Evolutionary conservation across 148 eudicot genomes (phyloP).

Genomic region (Amaranthus cruentus): DNA sequence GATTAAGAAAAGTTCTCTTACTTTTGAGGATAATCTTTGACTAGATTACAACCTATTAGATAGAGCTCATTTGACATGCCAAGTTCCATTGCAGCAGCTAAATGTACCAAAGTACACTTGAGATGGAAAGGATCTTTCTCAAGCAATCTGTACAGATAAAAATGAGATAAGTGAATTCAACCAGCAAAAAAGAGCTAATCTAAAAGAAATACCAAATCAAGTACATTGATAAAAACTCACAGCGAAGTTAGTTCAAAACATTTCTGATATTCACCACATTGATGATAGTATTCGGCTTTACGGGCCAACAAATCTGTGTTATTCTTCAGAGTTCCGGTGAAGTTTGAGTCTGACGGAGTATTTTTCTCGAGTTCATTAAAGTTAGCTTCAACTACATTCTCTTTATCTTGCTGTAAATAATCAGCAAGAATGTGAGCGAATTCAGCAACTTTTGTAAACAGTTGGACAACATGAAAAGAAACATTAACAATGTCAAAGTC

Average conservation of each 20-base stretch:
- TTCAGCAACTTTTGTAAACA: background rate
- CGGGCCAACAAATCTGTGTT: constrained; percentile 94
- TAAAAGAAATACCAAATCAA: background rate
- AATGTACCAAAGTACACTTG: constrained; percentile 83
- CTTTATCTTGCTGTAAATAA: constrained; percentile 75
- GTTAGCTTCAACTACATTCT: constrained; percentile 68
- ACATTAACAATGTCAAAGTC: background rate
- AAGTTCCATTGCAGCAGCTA: constrained; percentile 98
- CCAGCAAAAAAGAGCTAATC: background rate
- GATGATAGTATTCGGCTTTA: constrained; percentile 97
- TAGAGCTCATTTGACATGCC: constrained; percentile 96
- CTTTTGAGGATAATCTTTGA: constrained; percentile 97
- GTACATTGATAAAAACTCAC: constrained; percentile 42
- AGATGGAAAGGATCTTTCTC: constrained; percentile 98
- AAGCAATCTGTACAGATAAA: constrained; percentile 60
- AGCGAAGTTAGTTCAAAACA: constrained; percentile 85
- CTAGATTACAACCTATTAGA: constrained; percentile 92
- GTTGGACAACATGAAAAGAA: background rate
- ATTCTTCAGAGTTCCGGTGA: constrained; percentile 57
- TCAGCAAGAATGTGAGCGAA: constrained; percentile 9
- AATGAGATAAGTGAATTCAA: constrained; percentile 11
- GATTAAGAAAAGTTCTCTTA: constrained; percentile 34
- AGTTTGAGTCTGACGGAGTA: constrained; percentile 47
- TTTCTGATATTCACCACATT: constrained; percentile 97
- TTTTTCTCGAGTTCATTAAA: constrained; percentile 75